Evolutionary conservation across 495 filamentous ascomycete species (phyloP).

Genomic region (Talaromyces thailandensis): DNA sequence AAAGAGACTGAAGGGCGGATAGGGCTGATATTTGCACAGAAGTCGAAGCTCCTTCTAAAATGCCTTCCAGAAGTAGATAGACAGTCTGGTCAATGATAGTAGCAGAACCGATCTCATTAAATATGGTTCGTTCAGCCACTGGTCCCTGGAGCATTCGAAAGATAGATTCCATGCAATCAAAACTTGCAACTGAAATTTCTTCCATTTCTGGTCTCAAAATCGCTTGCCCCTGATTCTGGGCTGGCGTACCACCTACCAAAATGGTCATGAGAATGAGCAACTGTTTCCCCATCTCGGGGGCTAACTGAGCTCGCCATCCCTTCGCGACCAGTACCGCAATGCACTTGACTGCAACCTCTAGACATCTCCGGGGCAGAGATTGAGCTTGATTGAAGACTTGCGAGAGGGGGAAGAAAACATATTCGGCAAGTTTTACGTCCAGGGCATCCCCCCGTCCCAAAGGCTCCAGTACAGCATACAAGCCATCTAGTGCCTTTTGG

Average conservation of each 20-base stretch:
- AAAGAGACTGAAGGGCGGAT: slow-evolving; percentile 52
- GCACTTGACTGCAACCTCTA: slow-evolving; percentile 69
- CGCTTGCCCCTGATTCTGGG: slow-evolving; percentile 25
- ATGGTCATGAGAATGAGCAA: slow-evolving; percentile 79
- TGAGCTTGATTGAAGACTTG: slow-evolving; percentile 75
- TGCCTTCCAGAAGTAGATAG: slow-evolving; percentile 67
- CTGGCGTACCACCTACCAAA: slow-evolving; percentile 61
- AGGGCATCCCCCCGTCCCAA: slow-evolving; percentile 46
- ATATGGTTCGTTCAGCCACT: slow-evolving; percentile 50
- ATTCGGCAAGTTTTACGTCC: slow-evolving; percentile 81
- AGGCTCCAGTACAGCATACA: slow-evolving; percentile 43
- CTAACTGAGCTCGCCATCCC: slow-evolving; percentile 66
- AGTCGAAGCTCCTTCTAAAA: slow-evolving; percentile 49
- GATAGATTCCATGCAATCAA: slow-evolving; percentile 46
- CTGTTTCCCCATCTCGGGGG: slow-evolving; percentile 66
- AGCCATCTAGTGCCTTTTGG: slow-evolving; percentile 39
- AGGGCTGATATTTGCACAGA: slow-evolving; percentile 60
- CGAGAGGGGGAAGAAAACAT: slow-evolving; percentile 86
- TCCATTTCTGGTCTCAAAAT: slow-evolving; percentile 45
- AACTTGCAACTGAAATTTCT: slow-evolving; percentile 56
- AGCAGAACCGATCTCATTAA: slow-evolving; percentile 36
- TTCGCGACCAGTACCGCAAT: slow-evolving; percentile 60
- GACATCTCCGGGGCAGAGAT: slow-evolving; percentile 56
- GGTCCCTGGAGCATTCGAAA: slow-evolving; percentile 33
- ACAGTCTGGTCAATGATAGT: slow-evolving; percentile 78